A percentile compares a stretch with the other conserved stretches of the same genome.
Evolutionary conservation across 768 basidiomycete species (phyloP).

Genomic region (Termitomyces sp.): DNA sequence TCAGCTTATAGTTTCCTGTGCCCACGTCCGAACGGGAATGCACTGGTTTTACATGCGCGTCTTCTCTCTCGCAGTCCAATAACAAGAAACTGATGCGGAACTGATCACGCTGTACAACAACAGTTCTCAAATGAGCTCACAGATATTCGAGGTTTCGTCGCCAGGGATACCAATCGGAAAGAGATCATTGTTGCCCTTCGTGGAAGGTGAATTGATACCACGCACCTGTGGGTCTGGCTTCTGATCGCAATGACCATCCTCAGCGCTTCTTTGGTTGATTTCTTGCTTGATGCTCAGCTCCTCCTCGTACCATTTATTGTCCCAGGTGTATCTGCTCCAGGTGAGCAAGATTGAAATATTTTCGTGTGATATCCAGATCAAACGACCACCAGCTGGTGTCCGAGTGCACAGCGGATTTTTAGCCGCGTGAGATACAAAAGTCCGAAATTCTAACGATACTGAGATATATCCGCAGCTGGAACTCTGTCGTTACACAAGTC

Average conservation of each 20-base stretch:
- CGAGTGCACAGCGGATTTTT: conserved; percentile 50
- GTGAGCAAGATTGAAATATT: conserved; percentile 19
- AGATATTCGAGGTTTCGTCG: conserved; percentile 49
- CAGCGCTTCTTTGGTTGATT: conserved; percentile 39
- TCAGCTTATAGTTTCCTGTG: conserved; percentile 45
- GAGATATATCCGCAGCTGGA: conserved; percentile 37
- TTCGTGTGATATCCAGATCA: background rate
- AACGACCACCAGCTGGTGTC: conserved; percentile 27
- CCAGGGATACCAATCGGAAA: conserved; percentile 38
- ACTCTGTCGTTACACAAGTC: conserved; percentile 25
- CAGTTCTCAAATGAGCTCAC: conserved; percentile 40
- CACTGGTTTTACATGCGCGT: conserved; percentile 32
- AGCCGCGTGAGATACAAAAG: conserved; percentile 31
- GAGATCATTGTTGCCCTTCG: conserved; percentile 49
- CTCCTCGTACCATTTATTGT: conserved; percentile 39
- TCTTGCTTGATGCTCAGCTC: conserved; percentile 39
- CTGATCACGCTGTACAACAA: background rate
- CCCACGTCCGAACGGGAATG: conserved; percentile 46
- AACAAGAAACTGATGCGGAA: background rate
- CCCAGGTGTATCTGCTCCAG: conserved; percentile 39
- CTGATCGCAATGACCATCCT: background rate
- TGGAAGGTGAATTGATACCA: conserved; percentile 36
- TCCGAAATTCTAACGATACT: background rate
- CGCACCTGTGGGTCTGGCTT: background rate
- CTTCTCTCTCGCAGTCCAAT: background rate